Conservation (phyloP, 495 filamentous ascomycete genomes). For the Daldinia decipiens region DNA sequence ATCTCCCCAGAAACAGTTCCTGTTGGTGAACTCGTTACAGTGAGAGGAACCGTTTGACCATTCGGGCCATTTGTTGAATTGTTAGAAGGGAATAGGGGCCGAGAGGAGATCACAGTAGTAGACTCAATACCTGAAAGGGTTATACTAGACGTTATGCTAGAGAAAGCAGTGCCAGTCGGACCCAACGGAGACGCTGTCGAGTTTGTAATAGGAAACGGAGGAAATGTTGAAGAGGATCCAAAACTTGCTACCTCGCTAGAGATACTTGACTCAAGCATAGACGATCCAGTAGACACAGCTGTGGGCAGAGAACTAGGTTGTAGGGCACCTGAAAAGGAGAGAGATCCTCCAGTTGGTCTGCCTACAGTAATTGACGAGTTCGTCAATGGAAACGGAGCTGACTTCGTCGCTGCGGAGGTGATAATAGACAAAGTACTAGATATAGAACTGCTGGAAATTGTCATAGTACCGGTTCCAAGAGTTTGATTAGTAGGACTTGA, state of each 20-base stretch:
- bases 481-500: constrained; percentile 9
- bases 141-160: constrained; percentile 3
- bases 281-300: constrained; percentile 13
- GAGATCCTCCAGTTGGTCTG: constrained; percentile 14
- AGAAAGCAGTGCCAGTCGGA: constrained; percentile 8
- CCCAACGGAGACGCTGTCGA: constrained; percentile 16
- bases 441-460: not conserved
- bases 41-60: constrained; percentile 20
- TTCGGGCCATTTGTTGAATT: constrained; percentile 26
- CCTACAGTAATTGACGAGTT: constrained; percentile 37
- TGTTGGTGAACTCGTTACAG: constrained; percentile 13
- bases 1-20: not conserved
- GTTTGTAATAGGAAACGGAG: constrained; percentile 32
- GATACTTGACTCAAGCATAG: constrained; percentile 1
- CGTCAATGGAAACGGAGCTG: constrained; percentile 34
- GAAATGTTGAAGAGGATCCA: constrained; percentile 1
- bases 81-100: constrained; percentile 24
- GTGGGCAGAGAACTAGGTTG: constrained; percentile 17
- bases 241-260: not conserved
- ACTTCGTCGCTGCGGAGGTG: constrained; percentile 5
- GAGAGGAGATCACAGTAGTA: constrained; percentile 3
- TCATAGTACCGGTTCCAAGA: not conserved
- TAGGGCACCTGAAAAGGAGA: constrained; percentile 9
- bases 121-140: constrained; percentile 8
- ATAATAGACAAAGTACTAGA: constrained; percentile 6